Evolutionary conservation across 2,329 filamentous ascomycete genomes (phyloP).

Genomic region (Ascochyta fabae): DNA sequence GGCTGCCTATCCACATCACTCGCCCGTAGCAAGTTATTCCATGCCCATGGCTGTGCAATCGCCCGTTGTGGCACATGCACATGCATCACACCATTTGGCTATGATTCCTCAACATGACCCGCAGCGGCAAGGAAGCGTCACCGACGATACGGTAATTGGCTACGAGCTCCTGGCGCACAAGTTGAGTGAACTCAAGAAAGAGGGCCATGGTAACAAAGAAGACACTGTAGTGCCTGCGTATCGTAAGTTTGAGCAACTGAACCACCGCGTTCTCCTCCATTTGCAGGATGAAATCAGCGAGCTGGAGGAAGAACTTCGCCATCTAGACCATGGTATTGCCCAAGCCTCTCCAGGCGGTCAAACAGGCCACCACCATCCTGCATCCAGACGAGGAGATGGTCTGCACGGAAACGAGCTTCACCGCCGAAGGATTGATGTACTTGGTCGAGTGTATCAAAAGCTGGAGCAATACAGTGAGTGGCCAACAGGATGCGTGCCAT

Average conservation of each 20-base stretch:
- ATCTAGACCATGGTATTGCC: slow-evolving; percentile 67
- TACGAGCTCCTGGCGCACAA: slow-evolving; percentile 50
- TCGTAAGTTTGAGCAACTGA: slow-evolving; percentile 79
- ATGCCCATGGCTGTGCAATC: slow-evolving; percentile 33
- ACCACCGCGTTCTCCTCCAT: slow-evolving; percentile 81
- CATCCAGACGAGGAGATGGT: slow-evolving; percentile 65
- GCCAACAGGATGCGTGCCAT: neutral
- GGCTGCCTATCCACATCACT: slow-evolving; percentile 35
- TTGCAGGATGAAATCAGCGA: slow-evolving; percentile 85
- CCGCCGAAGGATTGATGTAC: slow-evolving; percentile 65
- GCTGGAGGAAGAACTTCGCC: slow-evolving; percentile 77
- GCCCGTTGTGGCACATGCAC: slow-evolving; percentile 29
- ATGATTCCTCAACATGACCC: slow-evolving; percentile 39
- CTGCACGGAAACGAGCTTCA: slow-evolving; percentile 64
- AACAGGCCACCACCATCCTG: slow-evolving; percentile 53
- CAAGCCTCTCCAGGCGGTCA: slow-evolving; percentile 43
- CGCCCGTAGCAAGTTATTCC: slow-evolving; percentile 28
- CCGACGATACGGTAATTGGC: slow-evolving; percentile 41
- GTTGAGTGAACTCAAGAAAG: slow-evolving; percentile 39
- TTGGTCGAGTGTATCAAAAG: slow-evolving; percentile 70
- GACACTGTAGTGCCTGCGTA: slow-evolving; percentile 67
- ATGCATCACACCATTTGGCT: slow-evolving; percentile 26
- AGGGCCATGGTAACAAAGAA: slow-evolving; percentile 23
- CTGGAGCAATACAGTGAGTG: slow-evolving; percentile 69
- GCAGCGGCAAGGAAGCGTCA: slow-evolving; percentile 29